phyloP scores from a whole-genome alignment of 2,329 filamentous ascomycete species.

The Aureobasidium sp. region DNA sequence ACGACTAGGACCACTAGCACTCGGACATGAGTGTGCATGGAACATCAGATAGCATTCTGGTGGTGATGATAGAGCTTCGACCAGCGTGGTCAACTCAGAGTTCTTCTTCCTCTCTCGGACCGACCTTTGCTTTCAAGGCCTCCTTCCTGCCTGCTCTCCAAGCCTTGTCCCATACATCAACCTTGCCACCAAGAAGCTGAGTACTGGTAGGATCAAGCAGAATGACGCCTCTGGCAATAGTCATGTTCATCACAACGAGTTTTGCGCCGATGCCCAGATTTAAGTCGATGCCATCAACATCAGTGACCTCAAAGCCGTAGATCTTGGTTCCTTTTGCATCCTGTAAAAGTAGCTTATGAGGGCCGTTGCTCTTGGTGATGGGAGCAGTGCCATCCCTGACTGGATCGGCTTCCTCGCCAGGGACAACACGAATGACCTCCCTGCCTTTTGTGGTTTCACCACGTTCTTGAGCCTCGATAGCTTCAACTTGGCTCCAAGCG shows the following conservation, averaged over 20 bases:
- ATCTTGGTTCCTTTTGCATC: constrained; percentile 65
- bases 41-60: neutral
- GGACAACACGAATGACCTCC: constrained; percentile 70
- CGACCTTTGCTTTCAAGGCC: constrained; percentile 51
- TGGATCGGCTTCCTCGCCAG: constrained; percentile 38
- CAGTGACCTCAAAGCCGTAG: constrained; percentile 65
- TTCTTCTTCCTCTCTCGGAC: constrained; percentile 21
- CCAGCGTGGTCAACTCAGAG: constrained; percentile 5
- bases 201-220: constrained; percentile 64
- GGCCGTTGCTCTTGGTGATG: constrained; percentile 40
- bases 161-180: constrained; percentile 69
- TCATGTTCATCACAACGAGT: constrained; percentile 59
- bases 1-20: neutral
- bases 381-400: constrained; percentile 26
- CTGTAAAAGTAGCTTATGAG: constrained; percentile 76
- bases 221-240: constrained; percentile 69
- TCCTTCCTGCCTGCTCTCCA: constrained; percentile 70
- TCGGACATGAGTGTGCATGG: neutral
- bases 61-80: neutral
- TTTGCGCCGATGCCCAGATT: constrained; percentile 72
- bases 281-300: constrained; percentile 59
- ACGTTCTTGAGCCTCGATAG: constrained; percentile 64
- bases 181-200: constrained; percentile 76
- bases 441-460: constrained; percentile 69
- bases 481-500: constrained; percentile 81